Base-by-base conservation (phyloP, 441 rosid species). In the Gossypium lobatum region DNA sequence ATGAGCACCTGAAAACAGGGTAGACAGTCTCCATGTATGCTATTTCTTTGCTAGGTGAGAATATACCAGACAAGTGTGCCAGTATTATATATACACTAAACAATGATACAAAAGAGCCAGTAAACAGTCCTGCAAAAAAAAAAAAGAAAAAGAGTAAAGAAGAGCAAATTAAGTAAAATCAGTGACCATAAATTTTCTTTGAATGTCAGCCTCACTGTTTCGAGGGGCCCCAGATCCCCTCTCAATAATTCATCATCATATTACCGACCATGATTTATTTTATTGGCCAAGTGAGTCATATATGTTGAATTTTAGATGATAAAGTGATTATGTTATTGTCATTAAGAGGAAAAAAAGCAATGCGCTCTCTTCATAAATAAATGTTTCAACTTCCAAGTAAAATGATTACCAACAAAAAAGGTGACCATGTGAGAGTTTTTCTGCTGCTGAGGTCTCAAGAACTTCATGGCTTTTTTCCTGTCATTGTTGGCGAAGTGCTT, bases 401-500 rank as follows among this genome's bases (percentile, higher is more conserved):
- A 11, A 10, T 58, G n/a, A 23, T 67, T 93, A 96, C 99, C 98
- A 80, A 91, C 95, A 61, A 96, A 92, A 78, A 96, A 96, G 63
- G 99, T 96, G 85, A 93, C 87, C 97, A 91, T 83, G 88, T 96
- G 99, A 84, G 99, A 92, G 26, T 87, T 97, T 81, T 86, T 92
- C 17, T 82, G 88, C 72, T 87, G 93, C 74, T 87, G 97, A n/a
- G 99, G 98, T 81, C 81, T 91, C 70, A 96, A 80, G 87, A 91
- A 96, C 76, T 93, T 96, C 99, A 96, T 96, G 4, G 99, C 97
- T 80, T 84, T 96, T 85, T 91, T 93, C 75, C 99, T 89, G 88
- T 96, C 99, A 80, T 85, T 85, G 88, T 78, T 89, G 72, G 98
- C 87, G 78, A 96, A 93, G 87, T 92, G 92, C 91, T 87, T 85